Base-by-base conservation (phyloP, 2,329 filamentous ascomycete genomes). In the Tolypocladium guangdongense region DNA sequence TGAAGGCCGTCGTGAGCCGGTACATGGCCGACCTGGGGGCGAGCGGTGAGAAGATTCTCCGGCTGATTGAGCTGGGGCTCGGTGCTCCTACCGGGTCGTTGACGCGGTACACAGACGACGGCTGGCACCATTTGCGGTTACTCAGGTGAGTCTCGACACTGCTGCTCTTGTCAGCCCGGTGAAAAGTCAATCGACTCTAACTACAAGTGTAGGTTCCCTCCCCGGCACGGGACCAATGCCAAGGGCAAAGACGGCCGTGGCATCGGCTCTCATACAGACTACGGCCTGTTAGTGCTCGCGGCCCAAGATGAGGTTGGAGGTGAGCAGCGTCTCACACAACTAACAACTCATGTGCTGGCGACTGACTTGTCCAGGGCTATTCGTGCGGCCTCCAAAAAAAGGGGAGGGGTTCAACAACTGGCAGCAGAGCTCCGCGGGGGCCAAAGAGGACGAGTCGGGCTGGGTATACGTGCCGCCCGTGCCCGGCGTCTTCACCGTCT, bases 241-340 rank as follows among this genome's bases (percentile, higher is more conserved):
- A 78, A 77, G 52, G 75, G 75, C 1, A 75, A 75, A 54, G 64
- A 64, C 1, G 75, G 74, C 3, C 74, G 75, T 10, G 75, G 76
- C 3, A 78, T 78, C 38, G 76, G 76, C 14, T 75, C 74, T 2
- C 76, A 78, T 50, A 78, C 75, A 7, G 76, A 78, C 54, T 78
- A 78, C 50, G 75, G 75, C 0, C 62, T 78, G n/a, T 64, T 78
- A 8, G 75, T 78, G 36, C 74, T 78, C 51, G 73, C 74, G 4
- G 70, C 72, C 0, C 74, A 77, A 54, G 74, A 78, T 54, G 68
- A 76, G 20, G 74, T 78, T 50, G 75, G 75, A 46, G 75, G 75
- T 64, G 57, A 57, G 64, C 46, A 27, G 4, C 18, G 20, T 14
- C 5, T 43, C 16, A 12, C 30, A n/a, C 36, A 11, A 16, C 7